Base-by-base conservation (phyloP, 306 rosid species). In the Inga oerstediana region DNA sequence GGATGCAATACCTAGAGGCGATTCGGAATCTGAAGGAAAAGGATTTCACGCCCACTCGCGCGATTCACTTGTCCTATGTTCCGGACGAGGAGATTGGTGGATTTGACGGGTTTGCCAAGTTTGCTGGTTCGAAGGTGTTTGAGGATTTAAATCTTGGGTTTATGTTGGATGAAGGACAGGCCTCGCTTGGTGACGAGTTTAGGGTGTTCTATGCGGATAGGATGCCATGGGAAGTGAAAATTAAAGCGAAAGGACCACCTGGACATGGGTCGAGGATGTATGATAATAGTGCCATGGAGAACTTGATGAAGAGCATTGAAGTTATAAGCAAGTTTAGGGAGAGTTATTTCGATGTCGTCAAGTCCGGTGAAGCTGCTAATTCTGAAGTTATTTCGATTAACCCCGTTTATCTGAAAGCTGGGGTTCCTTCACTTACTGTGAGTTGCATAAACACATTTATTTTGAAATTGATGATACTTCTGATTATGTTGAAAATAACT, bases 31-130 rank as follows among this genome's bases (percentile, higher is more conserved):
- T 95, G 24, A 45, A 41, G 3, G 37, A 17, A 1, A 65, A 74
- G 0, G 10, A 78, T 34, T 90, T 90, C 85, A 1, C 15, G 2
- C 99, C 99, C 2, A 27, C 52, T 17, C 89, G 98, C 32, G 64
- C 97, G 20, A 64, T 95, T 66, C 93, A 95, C 80, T 58, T 95
- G 22, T 91, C 97, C 16, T 87, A 83, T 48, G 96, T 95, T 30
- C 97, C 99, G n/a, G 98, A 93, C 48, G 98, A 95, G 89, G 99
- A 95, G 83, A 86, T 91, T 11, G 99, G 99, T 4, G 97, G 99
- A 34, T 11, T 76, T 1, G 84, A 81, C 14, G 97, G 98, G 24
- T 86, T 86, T 9, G 87, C 70, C 10, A 86, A 72, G 89, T 93
- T 95, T 67, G 89, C 83, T 1, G 86, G 35, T 3, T 95, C 98